These are phyloP conservation scores for Nosema muscidifuracis DNA, from an alignment of 371 early-diverging fungal genomes.

Conservation along the genomic window DNA sequence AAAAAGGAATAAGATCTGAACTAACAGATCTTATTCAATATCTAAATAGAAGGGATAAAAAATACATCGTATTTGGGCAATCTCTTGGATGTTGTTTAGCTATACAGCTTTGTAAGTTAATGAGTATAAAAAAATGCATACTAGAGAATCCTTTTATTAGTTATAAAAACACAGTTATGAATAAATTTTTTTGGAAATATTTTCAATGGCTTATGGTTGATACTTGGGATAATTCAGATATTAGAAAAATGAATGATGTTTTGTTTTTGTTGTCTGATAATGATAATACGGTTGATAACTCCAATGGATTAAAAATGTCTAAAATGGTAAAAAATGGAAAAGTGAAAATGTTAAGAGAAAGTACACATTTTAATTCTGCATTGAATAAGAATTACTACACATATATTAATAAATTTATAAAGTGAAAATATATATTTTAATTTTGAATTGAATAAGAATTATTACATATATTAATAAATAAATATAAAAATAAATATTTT, in stretches of 20 bases:
- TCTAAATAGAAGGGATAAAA: neutral
- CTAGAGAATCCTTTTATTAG: conserved; percentile 9
- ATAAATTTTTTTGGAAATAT: neutral
- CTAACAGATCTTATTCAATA: neutral
- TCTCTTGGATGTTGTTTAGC: conserved; percentile 1
- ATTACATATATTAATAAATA: neutral
- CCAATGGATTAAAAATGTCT: neutral
- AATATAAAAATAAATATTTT: neutral
- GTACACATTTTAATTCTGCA: conserved; percentile 1
- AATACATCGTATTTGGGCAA: neutral
- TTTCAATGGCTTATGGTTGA: neutral
- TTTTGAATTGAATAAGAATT: neutral
- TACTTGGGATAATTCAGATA: neutral
- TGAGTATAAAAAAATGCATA: neutral
- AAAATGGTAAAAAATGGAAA: neutral
- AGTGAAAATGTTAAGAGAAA: neutral
- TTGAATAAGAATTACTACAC: neutral
- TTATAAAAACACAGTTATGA: neutral
- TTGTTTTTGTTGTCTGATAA: neutral
- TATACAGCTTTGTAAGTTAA: neutral
- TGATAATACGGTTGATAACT: neutral
- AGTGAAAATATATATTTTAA: neutral
- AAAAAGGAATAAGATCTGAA: neutral
- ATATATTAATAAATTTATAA: neutral
- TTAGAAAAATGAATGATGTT: neutral